Conservation (phyloP, 2,329 filamentous ascomycete species). For the Drechslera avenae region DNA sequence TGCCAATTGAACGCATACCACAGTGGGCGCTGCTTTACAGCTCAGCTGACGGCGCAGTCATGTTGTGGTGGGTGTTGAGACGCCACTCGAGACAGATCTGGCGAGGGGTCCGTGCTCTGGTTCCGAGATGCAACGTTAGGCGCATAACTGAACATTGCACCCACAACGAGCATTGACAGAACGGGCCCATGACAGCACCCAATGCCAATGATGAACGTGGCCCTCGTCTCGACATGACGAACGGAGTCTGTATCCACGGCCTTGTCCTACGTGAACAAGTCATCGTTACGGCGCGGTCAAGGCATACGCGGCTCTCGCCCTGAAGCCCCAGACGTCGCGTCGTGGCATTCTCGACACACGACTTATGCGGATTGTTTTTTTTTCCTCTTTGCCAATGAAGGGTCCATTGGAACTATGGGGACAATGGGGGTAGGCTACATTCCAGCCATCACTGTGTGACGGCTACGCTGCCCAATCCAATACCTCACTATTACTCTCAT, state of each 20-base stretch:
- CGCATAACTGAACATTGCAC: slow-evolving; percentile 13
- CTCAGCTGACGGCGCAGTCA: slow-evolving; percentile 17
- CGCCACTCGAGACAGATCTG: slow-evolving; percentile 18
- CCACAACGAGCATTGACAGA: slow-evolving; percentile 7
- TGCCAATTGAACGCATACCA: slow-evolving; percentile 20
- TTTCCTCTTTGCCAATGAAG: slow-evolving; percentile 23
- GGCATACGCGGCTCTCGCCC: slow-evolving; percentile 5
- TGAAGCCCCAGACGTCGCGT: slow-evolving; percentile 4
- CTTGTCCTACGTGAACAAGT: slow-evolving; percentile 17
- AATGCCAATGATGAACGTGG: neutral
- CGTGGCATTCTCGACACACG: slow-evolving; percentile 13
- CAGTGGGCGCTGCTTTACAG: slow-evolving; percentile 21
- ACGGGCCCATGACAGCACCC: slow-evolving; percentile 6
- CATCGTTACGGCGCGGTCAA: slow-evolving; percentile 9
- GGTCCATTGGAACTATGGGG: slow-evolving; percentile 11
- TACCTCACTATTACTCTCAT: slow-evolving; percentile 22
- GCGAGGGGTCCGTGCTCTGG: slow-evolving; percentile 8
- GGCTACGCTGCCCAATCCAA: slow-evolving; percentile 26
- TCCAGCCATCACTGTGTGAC: slow-evolving; percentile 37
- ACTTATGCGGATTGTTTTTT: slow-evolving; percentile 20
- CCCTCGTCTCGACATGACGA: neutral
- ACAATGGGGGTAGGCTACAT: slow-evolving; percentile 36
- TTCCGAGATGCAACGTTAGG: slow-evolving; percentile 34
- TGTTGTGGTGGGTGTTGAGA: slow-evolving; percentile 30
- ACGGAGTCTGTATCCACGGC: neutral